Base-by-base conservation (phyloP, 2,329 filamentous ascomycete genomes). In the Rhynchosporium graminicola region DNA sequence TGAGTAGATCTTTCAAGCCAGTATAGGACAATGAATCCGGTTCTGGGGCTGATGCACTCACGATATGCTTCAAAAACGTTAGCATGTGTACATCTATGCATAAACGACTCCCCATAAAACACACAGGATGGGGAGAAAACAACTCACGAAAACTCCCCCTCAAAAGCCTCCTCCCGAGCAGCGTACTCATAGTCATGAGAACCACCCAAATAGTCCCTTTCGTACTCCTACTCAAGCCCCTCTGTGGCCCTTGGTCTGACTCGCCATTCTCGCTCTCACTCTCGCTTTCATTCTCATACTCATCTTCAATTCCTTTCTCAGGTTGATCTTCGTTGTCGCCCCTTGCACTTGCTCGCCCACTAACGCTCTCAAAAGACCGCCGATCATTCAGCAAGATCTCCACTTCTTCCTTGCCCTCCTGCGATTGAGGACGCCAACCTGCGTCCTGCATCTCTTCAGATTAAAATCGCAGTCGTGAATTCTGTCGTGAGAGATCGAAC, bases 101-200 rank as follows among this genome's bases (percentile, higher is more conserved):
- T 13, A 20, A 54, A 5, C 20, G 54, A 10, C 13, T 3, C 4
- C 40, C 8, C 38, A 13, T 3, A 51, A 20, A 48, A 43, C 36
- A 59, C 1, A 47, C 38, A 52, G 20, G 47, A 31, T 8, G 20
- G 7, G 31, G 15, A n/a, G 52, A 13, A 29, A 20, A 51, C 28
- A 42, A 69, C 71, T 66, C 63, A 72, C 71, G 64, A 70, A 72
- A 71, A 51, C 60, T 62, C 48, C 56, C 62, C 10, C 61, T 69
- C 60, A 73, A 63, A 13, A 72, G 28, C 57, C 65, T 68, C 62
- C 71, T 66, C 54, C 62, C 67, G 40, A 57, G 57, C 36, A 71
- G 46, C 45, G 68, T 71, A 26, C 64, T 64, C 31, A 60, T 61
- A 20, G 63, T 60, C 45, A 56, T 62, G 31, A 70, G 57, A 26